Base-by-base conservation (phyloP, 2,329 filamentous ascomycete species). In the Diplodia scrobiculata region DNA sequence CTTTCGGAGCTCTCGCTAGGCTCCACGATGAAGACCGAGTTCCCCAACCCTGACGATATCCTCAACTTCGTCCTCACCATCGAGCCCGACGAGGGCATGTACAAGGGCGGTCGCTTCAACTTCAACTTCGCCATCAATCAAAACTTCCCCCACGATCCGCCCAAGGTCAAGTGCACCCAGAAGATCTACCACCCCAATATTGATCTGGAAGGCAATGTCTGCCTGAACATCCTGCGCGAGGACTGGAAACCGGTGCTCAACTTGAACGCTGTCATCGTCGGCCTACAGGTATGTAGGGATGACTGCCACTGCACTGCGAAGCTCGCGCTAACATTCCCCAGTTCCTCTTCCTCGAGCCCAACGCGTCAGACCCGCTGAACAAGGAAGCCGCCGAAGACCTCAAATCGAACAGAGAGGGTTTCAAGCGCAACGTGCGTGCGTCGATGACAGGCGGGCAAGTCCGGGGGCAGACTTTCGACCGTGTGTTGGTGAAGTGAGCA, bases 181-280 rank as follows among this genome's bases (percentile, higher is more conserved):
- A 98, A 97, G 84, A 98, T 99, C 73, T 99, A 99, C 81, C 95
- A 99, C 77, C 95, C 95, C 5, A 99, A 99, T 79, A 99, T 99
- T 76, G 95, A 99, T 75, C 85, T 97, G 48, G 92, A 98, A 77
- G 95, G 95, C 72, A 99, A 99, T 76, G 93, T 99, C 69, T 99
- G 95, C 82, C 81, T 99, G 74, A 99, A 99, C 78, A 99, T 99
- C 73, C 80, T 99, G 74, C 84, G 95, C 68, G 95, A 99, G 81
- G 95, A 99, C 81, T 99, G 95, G 95, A 99, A 98, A 83, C 95
- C 95, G 0, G 95, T 99, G 52, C 81, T 99, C 76, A 98, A 98
- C 78, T 79, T 99, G 76, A 97, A 98, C 76, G 93, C 95, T 17
- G 92, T 98, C 48, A 95, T 99, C 71, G 92, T 98, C 63, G 95